Percentiles rank a stretch among this genome's conserved stretches.
phyloP scores from a whole-genome alignment of 805 yeast genomes.

The Diddensiella santjacobensis region DNA sequence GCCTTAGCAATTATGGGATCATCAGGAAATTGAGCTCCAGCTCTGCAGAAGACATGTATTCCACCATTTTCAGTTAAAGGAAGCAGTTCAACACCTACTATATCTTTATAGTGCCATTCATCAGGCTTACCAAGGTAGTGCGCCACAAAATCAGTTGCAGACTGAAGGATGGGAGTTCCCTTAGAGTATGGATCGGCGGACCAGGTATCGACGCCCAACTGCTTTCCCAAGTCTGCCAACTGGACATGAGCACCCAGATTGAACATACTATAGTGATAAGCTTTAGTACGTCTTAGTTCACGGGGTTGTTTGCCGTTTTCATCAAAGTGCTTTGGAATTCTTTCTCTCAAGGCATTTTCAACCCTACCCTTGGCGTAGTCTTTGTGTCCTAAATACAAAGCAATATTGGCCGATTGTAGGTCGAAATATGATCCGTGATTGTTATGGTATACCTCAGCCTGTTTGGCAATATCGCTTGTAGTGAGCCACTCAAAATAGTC shows the following conservation, averaged over 20 bases:
- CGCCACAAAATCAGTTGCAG: not conserved
- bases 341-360: not conserved
- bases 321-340: conserved; percentile 1
- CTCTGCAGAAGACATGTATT: not conserved
- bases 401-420: not conserved
- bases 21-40: not conserved
- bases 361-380: not conserved
- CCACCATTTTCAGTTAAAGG: not conserved
- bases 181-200: not conserved
- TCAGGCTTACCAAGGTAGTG: not conserved
- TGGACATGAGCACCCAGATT: conserved; percentile 2
- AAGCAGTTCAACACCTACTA: not conserved
- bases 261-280: conserved; percentile 5
- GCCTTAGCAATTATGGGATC: not conserved
- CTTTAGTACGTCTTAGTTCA: not conserved
- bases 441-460: conserved; percentile 1
- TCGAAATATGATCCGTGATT: conserved; percentile 4
- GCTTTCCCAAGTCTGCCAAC: not conserved
- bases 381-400: not conserved
- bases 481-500: conserved; percentile 2
- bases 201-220: conserved; percentile 2
- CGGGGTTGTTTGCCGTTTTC: conserved; percentile 1
- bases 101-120: not conserved
- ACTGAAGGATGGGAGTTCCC: not conserved
- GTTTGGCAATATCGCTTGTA: conserved; percentile 1